These are phyloP conservation scores for Dipteronia dyeriana DNA, from an alignment of 345 rosid genomes.

Conservation along the genomic window DNA sequence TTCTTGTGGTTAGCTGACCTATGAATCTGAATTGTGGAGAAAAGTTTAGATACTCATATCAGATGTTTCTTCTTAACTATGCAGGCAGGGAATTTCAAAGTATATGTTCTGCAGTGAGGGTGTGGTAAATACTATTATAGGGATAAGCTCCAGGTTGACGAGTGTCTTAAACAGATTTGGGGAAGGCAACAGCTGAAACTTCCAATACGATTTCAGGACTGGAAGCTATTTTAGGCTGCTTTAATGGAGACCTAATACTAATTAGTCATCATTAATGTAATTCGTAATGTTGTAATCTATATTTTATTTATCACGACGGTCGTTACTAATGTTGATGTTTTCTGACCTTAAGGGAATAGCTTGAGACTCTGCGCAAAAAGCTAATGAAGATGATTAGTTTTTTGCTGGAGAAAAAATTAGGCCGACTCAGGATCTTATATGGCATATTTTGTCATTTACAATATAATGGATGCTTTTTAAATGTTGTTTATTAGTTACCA, in stretches of 20 bases:
- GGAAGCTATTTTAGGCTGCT: not conserved
- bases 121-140: not conserved
- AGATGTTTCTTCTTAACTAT: not conserved
- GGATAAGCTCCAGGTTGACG: not conserved
- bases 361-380: not conserved
- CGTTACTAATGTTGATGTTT: slow-evolving; percentile 6
- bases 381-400: not conserved
- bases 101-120: not conserved
- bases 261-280: not conserved
- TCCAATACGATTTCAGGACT: not conserved
- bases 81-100: not conserved
- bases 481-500: not conserved
- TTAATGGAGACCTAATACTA: not conserved
- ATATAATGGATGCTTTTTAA: not conserved
- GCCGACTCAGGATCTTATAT: not conserved
- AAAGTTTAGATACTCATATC: not conserved
- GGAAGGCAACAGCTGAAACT: not conserved
- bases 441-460: not conserved
- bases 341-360: not conserved
- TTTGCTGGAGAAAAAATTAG: not conserved
- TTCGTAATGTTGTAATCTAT: not conserved
- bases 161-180: not conserved
- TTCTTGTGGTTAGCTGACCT: not conserved
- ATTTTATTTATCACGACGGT: not conserved
- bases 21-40: not conserved